A percentile compares a stretch with the other conserved stretches of the same genome.
Evolutionary conservation across 2,329 filamentous ascomycete genomes (phyloP).

Genomic region (Fusarium illudens): DNA sequence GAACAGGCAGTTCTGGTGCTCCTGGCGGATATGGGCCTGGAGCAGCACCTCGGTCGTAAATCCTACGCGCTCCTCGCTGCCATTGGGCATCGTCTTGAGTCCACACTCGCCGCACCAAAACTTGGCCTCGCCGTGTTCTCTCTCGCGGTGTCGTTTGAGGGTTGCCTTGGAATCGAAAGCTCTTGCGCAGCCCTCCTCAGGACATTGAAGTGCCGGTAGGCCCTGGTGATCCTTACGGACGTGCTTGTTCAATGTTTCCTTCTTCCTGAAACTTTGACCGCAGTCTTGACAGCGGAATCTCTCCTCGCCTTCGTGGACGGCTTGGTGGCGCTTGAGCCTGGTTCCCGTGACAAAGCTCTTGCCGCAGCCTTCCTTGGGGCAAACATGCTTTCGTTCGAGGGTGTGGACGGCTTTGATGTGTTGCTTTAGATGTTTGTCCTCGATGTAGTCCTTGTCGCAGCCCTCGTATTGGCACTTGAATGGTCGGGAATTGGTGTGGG

Average conservation of each 20-base stretch:
- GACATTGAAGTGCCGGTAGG: constrained; percentile 76
- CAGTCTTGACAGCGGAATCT: constrained; percentile 80
- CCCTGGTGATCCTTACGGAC: constrained; percentile 79
- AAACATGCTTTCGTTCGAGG: constrained; percentile 73
- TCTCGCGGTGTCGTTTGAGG: constrained; percentile 74
- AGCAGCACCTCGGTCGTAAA: constrained; percentile 79
- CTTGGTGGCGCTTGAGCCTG: constrained; percentile 77
- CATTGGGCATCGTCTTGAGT: constrained; percentile 50
- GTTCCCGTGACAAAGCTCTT: constrained; percentile 86
- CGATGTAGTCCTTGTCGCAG: constrained; percentile 86
- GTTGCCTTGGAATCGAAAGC: constrained; percentile 78
- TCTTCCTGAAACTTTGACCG: constrained; percentile 83
- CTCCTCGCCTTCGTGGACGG: constrained; percentile 78
- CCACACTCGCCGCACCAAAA: constrained; percentile 83
- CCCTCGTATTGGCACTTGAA: constrained; percentile 74
- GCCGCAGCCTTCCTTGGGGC: constrained; percentile 75
- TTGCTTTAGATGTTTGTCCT: constrained; percentile 85
- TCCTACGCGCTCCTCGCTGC: constrained; percentile 55
- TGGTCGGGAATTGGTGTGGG: constrained; percentile 85
- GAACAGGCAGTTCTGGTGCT: constrained; percentile 78
- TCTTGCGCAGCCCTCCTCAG: constrained; percentile 66
- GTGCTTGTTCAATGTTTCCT: constrained; percentile 85
- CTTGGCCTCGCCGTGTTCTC: constrained; percentile 72
- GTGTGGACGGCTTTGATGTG: constrained; percentile 86
- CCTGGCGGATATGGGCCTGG: constrained; percentile 74